Evolutionary conservation across 768 basidiomycete genomes (phyloP), one percentile per base, ranked within the genome.

Genomic region (Mycena venus): DNA sequence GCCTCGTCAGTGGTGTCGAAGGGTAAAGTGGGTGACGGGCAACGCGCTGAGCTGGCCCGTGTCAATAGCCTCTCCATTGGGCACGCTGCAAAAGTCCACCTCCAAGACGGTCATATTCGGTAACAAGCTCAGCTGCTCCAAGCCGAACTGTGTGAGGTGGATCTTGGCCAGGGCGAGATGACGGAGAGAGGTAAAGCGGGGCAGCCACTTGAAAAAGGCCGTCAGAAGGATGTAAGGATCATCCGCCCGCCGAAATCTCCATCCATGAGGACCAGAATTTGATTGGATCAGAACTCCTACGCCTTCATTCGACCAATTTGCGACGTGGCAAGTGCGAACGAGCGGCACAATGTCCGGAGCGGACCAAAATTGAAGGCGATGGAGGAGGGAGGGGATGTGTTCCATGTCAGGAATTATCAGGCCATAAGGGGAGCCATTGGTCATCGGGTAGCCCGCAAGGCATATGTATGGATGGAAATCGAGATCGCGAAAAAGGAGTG

Each of bases 361-460:
- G 25, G 34, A 19, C 68, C 68, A 70, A 23, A 53, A 70, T 27
- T 47, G 15, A 17, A 70, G 59, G 1, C 68, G 68, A 19, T 53
- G 29, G 2, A 51, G 10, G 2, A 53, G 11, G 2, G 19, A 14
- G 10, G 29, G 19, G 25, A 56, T 38, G 21, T 40, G 27, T 29
- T 59, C 58, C 12, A 14, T 9, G 0, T 10, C 6, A 42, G 56
- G 68, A 29, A 69, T 42, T 12, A 34, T 7, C 21, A 60, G 17
- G 3, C 15, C 34, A 2, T 44, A 51, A 15, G 59, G 36, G 21
- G 25, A 25, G 14, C 60, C 15, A 4, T 7, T 0, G 4, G 23
- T 38, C 4, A 21, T 15, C 2, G 3, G 23, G 23, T 36, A 27
- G 53, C 59, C 49, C 21, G 34, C 34, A 21, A 58, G n/a, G 42